A percentile compares a stretch with the other conserved stretches of the same genome.
Evolutionary conservation across 345 rosid genomes (phyloP).

Genomic region (Boechera stricta): DNA sequence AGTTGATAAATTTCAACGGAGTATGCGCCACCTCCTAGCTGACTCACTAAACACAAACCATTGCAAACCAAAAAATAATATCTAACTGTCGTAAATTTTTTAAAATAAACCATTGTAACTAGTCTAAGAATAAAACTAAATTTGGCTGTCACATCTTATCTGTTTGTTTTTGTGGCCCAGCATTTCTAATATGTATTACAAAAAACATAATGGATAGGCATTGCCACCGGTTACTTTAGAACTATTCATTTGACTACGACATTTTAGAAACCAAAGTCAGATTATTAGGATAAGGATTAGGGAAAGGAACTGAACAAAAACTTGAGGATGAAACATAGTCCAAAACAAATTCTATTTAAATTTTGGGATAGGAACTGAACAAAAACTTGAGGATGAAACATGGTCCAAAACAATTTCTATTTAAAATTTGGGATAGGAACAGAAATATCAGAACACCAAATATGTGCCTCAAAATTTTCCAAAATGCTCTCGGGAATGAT

Average conservation of each 20-base stretch:
- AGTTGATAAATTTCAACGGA: no score
- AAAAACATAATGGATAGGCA: constrained; percentile 5
- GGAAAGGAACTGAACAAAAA: not conserved
- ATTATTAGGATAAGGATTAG: constrained; percentile 14
- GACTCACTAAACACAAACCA: no score
- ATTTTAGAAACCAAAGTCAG: not conserved
- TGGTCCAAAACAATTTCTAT: not conserved
- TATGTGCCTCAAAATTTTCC: not conserved
- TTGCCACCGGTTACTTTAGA: not conserved
- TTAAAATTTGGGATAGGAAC: not conserved
- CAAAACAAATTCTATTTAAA: not conserved
- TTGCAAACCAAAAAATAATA: no score
- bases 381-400: not conserved
- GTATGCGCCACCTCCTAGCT: no score
- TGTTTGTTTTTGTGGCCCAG: not conserved
- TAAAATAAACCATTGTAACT: no score
- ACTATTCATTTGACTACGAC: constrained; percentile 8
- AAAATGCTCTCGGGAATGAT: not conserved
- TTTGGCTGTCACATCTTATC: constrained; percentile 20
- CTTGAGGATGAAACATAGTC: not conserved
- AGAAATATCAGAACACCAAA: not conserved
- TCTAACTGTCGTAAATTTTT: no score
- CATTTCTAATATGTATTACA: not conserved
- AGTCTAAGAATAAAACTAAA: not conserved
- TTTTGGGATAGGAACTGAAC: not conserved